A percentile compares a stretch with the other conserved stretches of the same genome.
These are phyloP conservation scores for Gymnopus androsaceus DNA, from an alignment of 1,284 basidiomycete species.

Conservation along the genomic window DNA sequence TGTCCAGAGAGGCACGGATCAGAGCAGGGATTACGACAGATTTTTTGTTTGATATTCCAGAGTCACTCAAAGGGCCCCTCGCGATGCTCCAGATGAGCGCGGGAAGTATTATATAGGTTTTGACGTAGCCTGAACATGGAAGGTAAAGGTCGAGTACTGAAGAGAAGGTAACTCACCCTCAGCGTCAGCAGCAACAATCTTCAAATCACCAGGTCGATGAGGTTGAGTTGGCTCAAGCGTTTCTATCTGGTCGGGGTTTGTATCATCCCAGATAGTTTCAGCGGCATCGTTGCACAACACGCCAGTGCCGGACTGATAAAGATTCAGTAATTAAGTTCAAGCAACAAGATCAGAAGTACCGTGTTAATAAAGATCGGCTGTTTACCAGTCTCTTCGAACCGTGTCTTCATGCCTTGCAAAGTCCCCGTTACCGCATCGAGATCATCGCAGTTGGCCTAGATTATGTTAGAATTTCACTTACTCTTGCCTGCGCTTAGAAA, in stretches of 20 bases:
- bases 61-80: conserved; percentile 39
- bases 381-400: conserved; percentile 37
- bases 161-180: conserved; percentile 27
- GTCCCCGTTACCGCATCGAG: conserved; percentile 42
- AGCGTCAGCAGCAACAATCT: conserved; percentile 36
- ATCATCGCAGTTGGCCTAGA: conserved; percentile 47
- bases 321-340: not conserved
- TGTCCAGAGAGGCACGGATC: conserved; percentile 36
- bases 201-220: conserved; percentile 41
- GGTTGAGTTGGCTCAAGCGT: conserved; percentile 34
- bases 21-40: conserved; percentile 45
- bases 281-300: conserved; percentile 36
- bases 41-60: conserved; percentile 42
- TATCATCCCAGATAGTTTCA: conserved; percentile 41
- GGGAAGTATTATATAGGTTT: conserved; percentile 47
- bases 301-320: conserved; percentile 7
- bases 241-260: conserved; percentile 40
- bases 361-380: conserved; percentile 53
- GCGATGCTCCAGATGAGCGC: conserved; percentile 48
- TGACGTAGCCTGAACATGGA: conserved; percentile 39
- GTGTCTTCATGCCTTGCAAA: conserved; percentile 47
- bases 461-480: not conserved
- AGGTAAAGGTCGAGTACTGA: not conserved
- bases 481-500: not conserved
- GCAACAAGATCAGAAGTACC: conserved; percentile 28